A percentile compares a stretch with the other conserved stretches of the same genome.
phyloP scores from a whole-genome alignment of 257 asterid species.

The Hygrophila difformis region DNA sequence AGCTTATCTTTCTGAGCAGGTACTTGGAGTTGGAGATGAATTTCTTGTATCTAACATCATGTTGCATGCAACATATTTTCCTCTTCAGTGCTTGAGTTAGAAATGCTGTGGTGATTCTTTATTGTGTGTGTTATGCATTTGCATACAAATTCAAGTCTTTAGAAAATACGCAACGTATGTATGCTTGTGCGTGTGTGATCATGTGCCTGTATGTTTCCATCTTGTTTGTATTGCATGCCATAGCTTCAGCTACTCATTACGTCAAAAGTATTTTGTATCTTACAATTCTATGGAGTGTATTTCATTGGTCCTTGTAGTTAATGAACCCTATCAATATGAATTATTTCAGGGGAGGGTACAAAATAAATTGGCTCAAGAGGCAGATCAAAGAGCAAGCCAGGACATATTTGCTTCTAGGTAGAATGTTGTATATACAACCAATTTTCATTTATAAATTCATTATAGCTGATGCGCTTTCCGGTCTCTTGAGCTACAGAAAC shows the following conservation, averaged over 20 bases:
- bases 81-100: too few relatives aligned
- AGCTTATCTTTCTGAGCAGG: conserved; percentile 80
- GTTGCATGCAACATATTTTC: too few relatives aligned
- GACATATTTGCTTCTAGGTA: conserved; percentile 75
- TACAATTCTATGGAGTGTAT: neutral
- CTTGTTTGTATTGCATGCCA: neutral
- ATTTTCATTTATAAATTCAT: conserved; percentile 10
- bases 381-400: conserved; percentile 85
- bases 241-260: neutral
- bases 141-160: too few relatives aligned
- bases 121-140: too few relatives aligned
- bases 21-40: conserved; percentile 17
- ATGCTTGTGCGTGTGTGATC: too few relatives aligned
- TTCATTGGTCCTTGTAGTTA: neutral
- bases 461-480: conserved; percentile 21
- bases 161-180: too few relatives aligned
- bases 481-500: conserved; percentile 55
- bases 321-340: conserved; percentile 5
- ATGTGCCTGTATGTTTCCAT: neutral
- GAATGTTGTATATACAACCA: conserved; percentile 17
- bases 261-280: neutral
- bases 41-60: conserved; percentile 1
- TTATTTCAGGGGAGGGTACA: conserved; percentile 64
- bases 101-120: too few relatives aligned
- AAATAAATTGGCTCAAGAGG: conserved; percentile 65